phyloP scores from a whole-genome alignment of 2,329 filamentous ascomycete genomes.

The Hymenoscyphus fraxineus region DNA sequence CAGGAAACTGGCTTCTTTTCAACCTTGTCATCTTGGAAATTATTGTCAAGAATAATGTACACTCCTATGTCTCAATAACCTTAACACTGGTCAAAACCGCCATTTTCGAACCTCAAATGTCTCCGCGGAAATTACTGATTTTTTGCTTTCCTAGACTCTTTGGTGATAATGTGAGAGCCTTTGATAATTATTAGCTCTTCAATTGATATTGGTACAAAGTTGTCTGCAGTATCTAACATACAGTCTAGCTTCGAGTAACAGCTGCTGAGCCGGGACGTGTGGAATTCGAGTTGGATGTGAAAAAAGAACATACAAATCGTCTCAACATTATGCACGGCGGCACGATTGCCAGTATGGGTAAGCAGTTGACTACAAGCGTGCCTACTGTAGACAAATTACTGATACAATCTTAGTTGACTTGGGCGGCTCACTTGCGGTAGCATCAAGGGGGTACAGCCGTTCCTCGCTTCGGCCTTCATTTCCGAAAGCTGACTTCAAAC shows the following conservation, averaged over 20 bases:
- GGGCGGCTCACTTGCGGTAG: conserved; percentile 61
- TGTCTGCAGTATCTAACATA: not conserved
- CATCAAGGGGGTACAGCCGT: conserved; percentile 46
- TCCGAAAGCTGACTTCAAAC: not conserved
- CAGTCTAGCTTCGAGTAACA: conserved; percentile 60
- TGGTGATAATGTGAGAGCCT: conserved; percentile 33
- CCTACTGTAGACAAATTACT: conserved; percentile 3
- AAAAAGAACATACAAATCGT: conserved; percentile 76
- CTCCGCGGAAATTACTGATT: not conserved
- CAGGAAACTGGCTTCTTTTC: too few relatives aligned
- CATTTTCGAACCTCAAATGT: not conserved
- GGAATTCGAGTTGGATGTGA: conserved; percentile 71
- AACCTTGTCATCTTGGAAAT: too few relatives aligned
- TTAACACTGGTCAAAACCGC: not conserved
- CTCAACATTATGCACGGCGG: conserved; percentile 74
- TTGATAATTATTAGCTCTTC: not conserved
- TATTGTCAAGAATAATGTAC: not conserved
- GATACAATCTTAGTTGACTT: conserved; percentile 48
- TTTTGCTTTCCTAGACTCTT: conserved; percentile 27
- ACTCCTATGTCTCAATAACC: not conserved
- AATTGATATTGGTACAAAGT: not conserved
- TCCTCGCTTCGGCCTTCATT: not conserved
- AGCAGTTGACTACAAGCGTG: not conserved
- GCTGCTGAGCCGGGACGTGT: conserved; percentile 63
- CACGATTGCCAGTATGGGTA: conserved; percentile 67